Evolutionary conservation across 805 yeast genomes (phyloP).

Genomic region (Ascoidea tarda): DNA sequence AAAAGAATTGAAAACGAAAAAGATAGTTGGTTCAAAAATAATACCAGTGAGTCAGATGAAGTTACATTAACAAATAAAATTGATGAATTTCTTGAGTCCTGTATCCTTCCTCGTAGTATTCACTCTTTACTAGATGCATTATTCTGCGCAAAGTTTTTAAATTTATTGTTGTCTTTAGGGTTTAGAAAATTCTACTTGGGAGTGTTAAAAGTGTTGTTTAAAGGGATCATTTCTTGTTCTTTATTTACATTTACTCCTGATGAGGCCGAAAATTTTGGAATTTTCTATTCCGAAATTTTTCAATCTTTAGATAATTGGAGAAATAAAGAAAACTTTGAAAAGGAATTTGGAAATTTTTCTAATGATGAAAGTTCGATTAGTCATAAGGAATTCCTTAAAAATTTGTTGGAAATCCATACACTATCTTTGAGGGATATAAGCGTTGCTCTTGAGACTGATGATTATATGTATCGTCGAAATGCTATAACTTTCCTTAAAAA

Average conservation of each 20-base stretch:
- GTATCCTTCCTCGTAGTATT: conserved; percentile 62
- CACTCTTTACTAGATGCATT: conserved; percentile 79
- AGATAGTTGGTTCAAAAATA: conserved; percentile 24
- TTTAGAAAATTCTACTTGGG: conserved; percentile 24
- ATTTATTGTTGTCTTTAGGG: conserved; percentile 29
- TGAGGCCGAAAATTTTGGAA: conserved; percentile 75
- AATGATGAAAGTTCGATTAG: too few relatives aligned
- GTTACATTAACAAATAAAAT: conserved; percentile 13
- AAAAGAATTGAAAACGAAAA: conserved; percentile 18
- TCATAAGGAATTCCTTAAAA: not conserved
- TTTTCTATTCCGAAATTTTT: conserved; percentile 49
- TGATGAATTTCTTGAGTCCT: conserved; percentile 35
- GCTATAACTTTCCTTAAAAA: conserved; percentile 66
- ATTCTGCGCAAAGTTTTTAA: conserved; percentile 47
- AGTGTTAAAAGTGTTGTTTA: conserved; percentile 32
- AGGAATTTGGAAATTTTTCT: not conserved
- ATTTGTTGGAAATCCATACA: conserved; percentile 41
- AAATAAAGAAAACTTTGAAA: conserved; percentile 9
- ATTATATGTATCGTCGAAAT: conserved; percentile 71
- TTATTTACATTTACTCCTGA: conserved; percentile 57
- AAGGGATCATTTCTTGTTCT: conserved; percentile 32
- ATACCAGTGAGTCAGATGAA: conserved; percentile 5
- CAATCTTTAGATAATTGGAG: conserved; percentile 31
- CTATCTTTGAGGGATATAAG: conserved; percentile 28
- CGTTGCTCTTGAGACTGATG: conserved; percentile 29